These are phyloP conservation scores for Euphorbia neoarborescens DNA, from an alignment of 441 rosid genomes.

Conservation along the genomic window DNA sequence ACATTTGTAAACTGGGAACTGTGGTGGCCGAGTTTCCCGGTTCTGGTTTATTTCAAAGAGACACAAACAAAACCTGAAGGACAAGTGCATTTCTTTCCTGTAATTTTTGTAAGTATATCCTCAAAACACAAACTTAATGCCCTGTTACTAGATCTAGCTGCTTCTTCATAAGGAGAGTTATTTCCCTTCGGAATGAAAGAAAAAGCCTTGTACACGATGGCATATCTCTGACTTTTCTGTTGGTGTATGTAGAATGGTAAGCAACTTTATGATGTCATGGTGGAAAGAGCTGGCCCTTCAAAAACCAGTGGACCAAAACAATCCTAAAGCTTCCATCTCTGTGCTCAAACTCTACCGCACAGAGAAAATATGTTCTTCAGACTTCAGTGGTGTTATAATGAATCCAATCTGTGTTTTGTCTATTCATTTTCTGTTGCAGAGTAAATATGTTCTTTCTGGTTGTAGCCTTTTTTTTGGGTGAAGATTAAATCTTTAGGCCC, in stretches of 20 bases:
- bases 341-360: too few species aligned
- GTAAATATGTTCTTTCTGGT: neutral
- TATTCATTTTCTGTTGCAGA: conserved; percentile 13
- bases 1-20: conserved; percentile 76
- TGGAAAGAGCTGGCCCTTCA: conserved; percentile 71
- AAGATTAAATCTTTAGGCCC: too few species aligned
- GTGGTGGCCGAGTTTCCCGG: conserved; percentile 75
- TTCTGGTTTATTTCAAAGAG: conserved; percentile 68
- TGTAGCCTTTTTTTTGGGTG: neutral
- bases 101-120: conserved; percentile 54
- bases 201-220: neutral
- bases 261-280: conserved; percentile 67
- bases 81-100: conserved; percentile 79
- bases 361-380: too few species aligned
- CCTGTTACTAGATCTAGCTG: neutral
- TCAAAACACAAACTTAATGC: neutral
- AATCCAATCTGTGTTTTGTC: neutral
- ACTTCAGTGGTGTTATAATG: neutral
- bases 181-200: too few species aligned
- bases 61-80: conserved; percentile 72
- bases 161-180: neutral
- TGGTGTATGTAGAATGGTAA: conserved; percentile 46
- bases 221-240: neutral
- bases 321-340: conserved; percentile 20
- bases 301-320: conserved; percentile 49